phyloP scores from a whole-genome alignment of 2,329 filamentous ascomycete genomes.

The Hymenoscyphus occultus region DNA sequence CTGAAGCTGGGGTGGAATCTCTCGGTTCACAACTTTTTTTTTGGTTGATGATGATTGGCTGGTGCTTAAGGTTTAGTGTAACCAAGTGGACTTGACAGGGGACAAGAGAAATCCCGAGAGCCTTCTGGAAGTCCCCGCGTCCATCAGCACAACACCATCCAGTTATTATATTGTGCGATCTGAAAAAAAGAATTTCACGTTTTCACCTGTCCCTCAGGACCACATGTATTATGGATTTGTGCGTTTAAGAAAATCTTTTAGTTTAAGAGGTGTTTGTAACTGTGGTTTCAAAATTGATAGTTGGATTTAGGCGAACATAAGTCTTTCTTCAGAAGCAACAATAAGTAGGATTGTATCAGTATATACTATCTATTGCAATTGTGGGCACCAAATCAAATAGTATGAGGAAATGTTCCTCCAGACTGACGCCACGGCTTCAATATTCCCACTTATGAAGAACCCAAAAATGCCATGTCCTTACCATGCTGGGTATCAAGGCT shows the following conservation, averaged over 20 bases:
- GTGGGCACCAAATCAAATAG: too few species aligned
- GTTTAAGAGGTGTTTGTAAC: too few species aligned
- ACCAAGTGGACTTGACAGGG: background rate
- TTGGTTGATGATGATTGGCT: constrained; percentile 13
- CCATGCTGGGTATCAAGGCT: constrained; percentile 15
- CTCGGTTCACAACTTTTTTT: constrained; percentile 10
- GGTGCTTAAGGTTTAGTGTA: constrained; percentile 1
- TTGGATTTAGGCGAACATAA: too few species aligned
- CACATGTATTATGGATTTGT: too few species aligned
- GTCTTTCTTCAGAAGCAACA: too few species aligned
- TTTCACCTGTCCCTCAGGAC: too few species aligned
- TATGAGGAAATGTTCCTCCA: too few species aligned
- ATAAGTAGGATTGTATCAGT: too few species aligned
- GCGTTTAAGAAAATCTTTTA: background rate
- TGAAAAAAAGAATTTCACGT: too few species aligned
- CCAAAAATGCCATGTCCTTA: constrained; percentile 1
- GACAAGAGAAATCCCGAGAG: constrained; percentile 13
- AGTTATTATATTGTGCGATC: background rate
- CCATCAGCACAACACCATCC: background rate
- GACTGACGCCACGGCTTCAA: background rate
- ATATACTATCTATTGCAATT: too few species aligned
- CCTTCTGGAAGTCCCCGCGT: constrained; percentile 13
- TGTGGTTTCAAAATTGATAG: too few species aligned
- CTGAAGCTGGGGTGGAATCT: background rate
- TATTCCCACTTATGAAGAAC: background rate